phyloP scores from a whole-genome alignment of 768 basidiomycete genomes.

The Boletus patriciae region DNA sequence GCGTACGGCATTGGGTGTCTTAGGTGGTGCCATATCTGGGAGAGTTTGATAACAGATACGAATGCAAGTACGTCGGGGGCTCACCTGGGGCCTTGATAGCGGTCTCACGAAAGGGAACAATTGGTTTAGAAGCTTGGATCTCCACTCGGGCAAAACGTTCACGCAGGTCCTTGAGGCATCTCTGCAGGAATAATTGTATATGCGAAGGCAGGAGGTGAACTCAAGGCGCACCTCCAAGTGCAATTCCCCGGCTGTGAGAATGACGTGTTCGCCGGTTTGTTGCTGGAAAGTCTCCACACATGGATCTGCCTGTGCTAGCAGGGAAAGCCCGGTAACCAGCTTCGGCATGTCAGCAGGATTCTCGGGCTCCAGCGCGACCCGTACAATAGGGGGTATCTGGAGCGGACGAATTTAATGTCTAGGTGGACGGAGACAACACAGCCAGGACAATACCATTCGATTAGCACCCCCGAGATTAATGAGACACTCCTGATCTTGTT shows the following conservation, averaged over 20 bases:
- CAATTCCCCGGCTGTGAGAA: constrained; percentile 91
- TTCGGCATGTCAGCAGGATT: constrained; percentile 86
- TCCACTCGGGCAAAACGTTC: constrained; percentile 93
- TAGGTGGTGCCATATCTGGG: constrained; percentile 85
- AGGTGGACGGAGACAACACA: background rate
- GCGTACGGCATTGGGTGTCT: constrained; percentile 63
- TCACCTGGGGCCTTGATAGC: constrained; percentile 76
- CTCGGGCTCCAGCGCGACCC: constrained; percentile 89
- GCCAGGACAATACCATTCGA: constrained; percentile 48
- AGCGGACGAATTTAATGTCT: background rate
- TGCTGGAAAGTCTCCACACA: constrained; percentile 98
- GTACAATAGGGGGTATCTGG: constrained; percentile 87
- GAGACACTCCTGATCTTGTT: constrained; percentile 50
- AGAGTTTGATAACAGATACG: background rate
- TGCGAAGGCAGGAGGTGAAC: background rate
- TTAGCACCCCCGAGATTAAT: constrained; percentile 78
- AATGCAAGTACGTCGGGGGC: background rate
- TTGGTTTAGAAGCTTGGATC: constrained; percentile 91
- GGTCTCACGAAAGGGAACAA: constrained; percentile 97
- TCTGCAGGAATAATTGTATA: constrained; percentile 44
- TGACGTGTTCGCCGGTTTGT: constrained; percentile 95
- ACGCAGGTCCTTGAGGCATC: constrained; percentile 93
- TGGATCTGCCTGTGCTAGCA: constrained; percentile 93
- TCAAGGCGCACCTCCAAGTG: constrained; percentile 76
- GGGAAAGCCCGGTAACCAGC: constrained; percentile 79